Base-by-base conservation (phyloP, 441 rosid genomes). In the Populus hybrid region DNA sequence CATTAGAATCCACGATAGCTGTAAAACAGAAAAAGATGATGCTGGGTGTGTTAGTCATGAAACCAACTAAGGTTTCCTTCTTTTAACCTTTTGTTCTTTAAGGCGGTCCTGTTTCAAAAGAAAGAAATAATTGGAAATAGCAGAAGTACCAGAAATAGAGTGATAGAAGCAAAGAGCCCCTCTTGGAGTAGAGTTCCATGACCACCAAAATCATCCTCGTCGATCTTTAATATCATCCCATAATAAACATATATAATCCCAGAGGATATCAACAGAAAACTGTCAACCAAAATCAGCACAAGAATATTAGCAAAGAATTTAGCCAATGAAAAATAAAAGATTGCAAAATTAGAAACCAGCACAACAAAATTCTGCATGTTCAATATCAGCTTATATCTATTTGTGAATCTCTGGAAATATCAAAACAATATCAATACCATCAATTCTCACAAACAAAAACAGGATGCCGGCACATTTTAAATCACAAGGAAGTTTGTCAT, bases 101-200 rank as follows among this genome's bases (percentile, higher is more conserved):
- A 77, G 38, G 9, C 18, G 57, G 46, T 23, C 24, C 18, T 6
- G 34, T n/a, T 26, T 50, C 16, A 28, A 66, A 69, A 38, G 63
- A 69, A 70, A 40, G 5, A 12, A 68, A 42, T 2, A 23, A 64
- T 40, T 8, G 61, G 21, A 34, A 28, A 66, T 46, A 64, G 77
- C 35, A 7, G 50, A 30, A 30, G n/a, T 83, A 92, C 97, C 97
- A 91, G 86, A 83, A 91, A 92, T 74, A 92, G 93, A 76, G 94
- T 89, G 72, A 90, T 57, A 0, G 97, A 94, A 1, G 95, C 96
- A 77, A 92, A 93, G 69, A 95, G 91, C 16, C 99, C 99, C 85
- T 95, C 98, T 81, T 95, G 99, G 76, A 95, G 99, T 67, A 95
- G 93, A 61, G 93, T 86, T 77, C 90, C 94, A 70, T 95, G 99